These are phyloP conservation scores for Pulveroboletus ravenelii DNA, from an alignment of 768 basidiomycete genomes.

Conservation along the genomic window DNA sequence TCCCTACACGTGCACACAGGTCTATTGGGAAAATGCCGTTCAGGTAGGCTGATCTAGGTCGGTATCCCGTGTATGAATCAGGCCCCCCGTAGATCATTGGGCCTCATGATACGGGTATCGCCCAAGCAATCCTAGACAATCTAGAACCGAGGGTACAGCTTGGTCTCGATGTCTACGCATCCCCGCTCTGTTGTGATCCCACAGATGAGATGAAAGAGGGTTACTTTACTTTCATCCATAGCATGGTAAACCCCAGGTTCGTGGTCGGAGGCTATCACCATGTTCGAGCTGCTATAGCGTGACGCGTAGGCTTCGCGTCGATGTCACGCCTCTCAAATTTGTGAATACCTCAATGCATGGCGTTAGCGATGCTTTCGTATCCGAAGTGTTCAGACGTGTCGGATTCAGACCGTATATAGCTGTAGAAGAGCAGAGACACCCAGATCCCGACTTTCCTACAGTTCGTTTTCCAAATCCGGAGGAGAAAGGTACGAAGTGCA, in stretches of 20 bases:
- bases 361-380: conserved; percentile 66
- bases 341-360: conserved; percentile 92
- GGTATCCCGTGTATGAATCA: not conserved
- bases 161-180: conserved; percentile 31
- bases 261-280: not conserved
- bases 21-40: conserved; percentile 87
- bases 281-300: not conserved
- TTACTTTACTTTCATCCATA: conserved; percentile 47
- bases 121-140: conserved; percentile 56
- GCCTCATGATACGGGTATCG: conserved; percentile 79
- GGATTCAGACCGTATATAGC: conserved; percentile 57
- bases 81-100: conserved; percentile 59
- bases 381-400: conserved; percentile 51
- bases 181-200: conserved; percentile 46
- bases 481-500: conserved; percentile 59
- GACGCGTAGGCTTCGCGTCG: conserved; percentile 8
- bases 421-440: conserved; percentile 60
- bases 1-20: conserved; percentile 38
- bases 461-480: conserved; percentile 87
- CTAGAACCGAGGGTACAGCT: conserved; percentile 50
- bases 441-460: conserved; percentile 84
- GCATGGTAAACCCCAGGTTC: conserved; percentile 17
- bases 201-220: conserved; percentile 55
- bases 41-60: conserved; percentile 44
- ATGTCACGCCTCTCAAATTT: conserved; percentile 43